phyloP scores from a whole-genome alignment of 2,329 filamentous ascomycete species.

The Phyllosticta citriasiana region DNA sequence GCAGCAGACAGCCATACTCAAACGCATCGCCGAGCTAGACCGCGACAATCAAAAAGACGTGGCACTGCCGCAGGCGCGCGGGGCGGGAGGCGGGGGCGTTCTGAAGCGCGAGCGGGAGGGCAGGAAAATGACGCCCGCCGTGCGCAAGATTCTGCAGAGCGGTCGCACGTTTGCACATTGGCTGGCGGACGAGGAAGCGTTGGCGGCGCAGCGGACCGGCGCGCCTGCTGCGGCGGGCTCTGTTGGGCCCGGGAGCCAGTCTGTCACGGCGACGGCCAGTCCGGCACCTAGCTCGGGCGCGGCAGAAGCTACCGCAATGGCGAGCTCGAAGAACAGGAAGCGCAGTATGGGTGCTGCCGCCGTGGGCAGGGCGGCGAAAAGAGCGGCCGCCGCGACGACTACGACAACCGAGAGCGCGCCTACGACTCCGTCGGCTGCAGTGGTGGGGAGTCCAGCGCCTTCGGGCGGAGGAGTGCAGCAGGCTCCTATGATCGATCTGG shows the following conservation, averaged over 20 bases:
- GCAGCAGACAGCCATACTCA: conserved; percentile 70
- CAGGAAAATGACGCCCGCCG: conserved; percentile 50
- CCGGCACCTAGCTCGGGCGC: conserved; percentile 8
- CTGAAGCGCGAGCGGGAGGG: conserved; percentile 28
- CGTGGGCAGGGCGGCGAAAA: conserved; percentile 12
- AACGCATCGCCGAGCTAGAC: conserved; percentile 74
- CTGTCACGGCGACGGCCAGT: conserved; percentile 11
- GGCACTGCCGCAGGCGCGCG: conserved; percentile 44
- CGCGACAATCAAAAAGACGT: conserved; percentile 47
- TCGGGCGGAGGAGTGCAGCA: not conserved
- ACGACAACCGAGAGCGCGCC: not conserved
- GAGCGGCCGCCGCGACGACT: not conserved
- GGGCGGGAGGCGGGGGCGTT: conserved; percentile 24
- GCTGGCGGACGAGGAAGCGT: conserved; percentile 66
- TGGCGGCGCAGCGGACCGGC: conserved; percentile 25
- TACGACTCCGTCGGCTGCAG: conserved; percentile 10
- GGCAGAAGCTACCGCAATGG: not conserved
- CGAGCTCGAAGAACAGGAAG: conserved; percentile 4
- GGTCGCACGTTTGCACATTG: conserved; percentile 80
- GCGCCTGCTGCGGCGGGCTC: not conserved
- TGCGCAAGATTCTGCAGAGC: conserved; percentile 67
- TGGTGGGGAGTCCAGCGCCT: conserved; percentile 15
- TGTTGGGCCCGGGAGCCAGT: not conserved
- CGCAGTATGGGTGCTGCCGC: conserved; percentile 3
- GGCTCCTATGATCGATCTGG: not conserved